Evolutionary conservation across 2,329 filamentous ascomycete species (phyloP).

Genomic region (Arthroderma sp.): DNA sequence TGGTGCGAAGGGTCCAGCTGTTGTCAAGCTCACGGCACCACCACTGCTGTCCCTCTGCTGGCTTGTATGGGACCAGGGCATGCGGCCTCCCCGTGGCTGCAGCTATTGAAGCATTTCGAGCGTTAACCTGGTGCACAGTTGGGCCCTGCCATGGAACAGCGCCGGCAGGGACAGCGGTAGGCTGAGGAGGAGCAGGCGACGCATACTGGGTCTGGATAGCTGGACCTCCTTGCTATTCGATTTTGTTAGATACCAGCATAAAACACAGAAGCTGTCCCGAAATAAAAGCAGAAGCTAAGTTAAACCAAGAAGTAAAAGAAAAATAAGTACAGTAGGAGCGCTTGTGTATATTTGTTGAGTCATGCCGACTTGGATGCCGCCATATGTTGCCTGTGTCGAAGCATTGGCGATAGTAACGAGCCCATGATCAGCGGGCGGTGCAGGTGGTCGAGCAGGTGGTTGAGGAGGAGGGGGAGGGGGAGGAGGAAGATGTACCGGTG

Average conservation of each 20-base stretch:
- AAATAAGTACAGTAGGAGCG: conserved; percentile 6
- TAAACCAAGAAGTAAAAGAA: background rate
- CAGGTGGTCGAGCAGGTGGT: conserved; percentile 2
- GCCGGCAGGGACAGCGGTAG: conserved; percentile 1
- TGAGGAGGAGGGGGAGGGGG: background rate
- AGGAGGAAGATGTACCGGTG: background rate
- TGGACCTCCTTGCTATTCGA: conserved; percentile 2
- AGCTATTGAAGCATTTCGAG: conserved; percentile 18
- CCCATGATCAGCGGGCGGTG: background rate
- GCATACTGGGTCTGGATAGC: conserved; percentile 3
- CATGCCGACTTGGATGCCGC: conserved; percentile 2
- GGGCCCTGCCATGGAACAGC: conserved; percentile 11
- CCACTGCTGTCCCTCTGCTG: conserved; percentile 18
- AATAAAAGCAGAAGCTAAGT: background rate
- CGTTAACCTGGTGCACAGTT: conserved; percentile 17
- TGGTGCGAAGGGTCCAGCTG: conserved; percentile 21
- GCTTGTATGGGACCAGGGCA: conserved; percentile 20
- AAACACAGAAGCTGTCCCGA: background rate
- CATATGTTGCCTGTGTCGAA: background rate
- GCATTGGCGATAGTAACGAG: background rate
- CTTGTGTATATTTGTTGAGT: conserved; percentile 7
- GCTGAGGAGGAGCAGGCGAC: conserved; percentile 3
- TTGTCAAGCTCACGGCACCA: conserved; percentile 25
- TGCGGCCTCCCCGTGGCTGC: conserved; percentile 13
- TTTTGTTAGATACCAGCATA: background rate